These are phyloP conservation scores for Talaromyces trachyspermus DNA, from an alignment of 495 filamentous ascomycete species.

Conservation along the genomic window DNA sequence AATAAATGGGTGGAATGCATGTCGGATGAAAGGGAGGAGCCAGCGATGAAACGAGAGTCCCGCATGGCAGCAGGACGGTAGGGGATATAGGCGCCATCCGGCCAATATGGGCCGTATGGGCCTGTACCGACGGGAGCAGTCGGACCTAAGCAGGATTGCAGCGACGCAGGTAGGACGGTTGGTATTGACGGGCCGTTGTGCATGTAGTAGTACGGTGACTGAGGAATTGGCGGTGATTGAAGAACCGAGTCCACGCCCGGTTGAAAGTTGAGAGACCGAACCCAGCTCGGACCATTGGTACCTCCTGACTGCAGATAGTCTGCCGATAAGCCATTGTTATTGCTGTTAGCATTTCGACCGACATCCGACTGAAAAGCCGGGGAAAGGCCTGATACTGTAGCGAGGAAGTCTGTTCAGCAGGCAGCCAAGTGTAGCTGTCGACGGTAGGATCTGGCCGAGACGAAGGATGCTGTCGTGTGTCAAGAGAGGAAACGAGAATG, in stretches of 20 bases:
- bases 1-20: conserved; percentile 18
- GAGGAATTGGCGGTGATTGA: conserved; percentile 35
- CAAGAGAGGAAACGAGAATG: conserved; percentile 66
- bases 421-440: conserved; percentile 21
- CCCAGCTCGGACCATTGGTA: conserved; percentile 25
- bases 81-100: conserved; percentile 68
- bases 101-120: conserved; percentile 71
- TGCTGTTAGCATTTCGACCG: conserved; percentile 12
- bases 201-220: conserved; percentile 31
- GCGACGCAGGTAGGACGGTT: conserved; percentile 61
- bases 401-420: conserved; percentile 20
- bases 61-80: conserved; percentile 61
- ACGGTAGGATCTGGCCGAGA: conserved; percentile 21
- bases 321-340: conserved; percentile 18
- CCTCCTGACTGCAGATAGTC: conserved; percentile 5
- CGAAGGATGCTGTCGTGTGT: conserved; percentile 27
- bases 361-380: conserved; percentile 35
- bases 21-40: conserved; percentile 14
- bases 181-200: conserved; percentile 51
- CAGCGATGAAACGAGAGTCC: conserved; percentile 45
- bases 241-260: conserved; percentile 45
- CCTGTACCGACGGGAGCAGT: conserved; percentile 67
- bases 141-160: conserved; percentile 62
- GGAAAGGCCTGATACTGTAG: conserved; percentile 35
- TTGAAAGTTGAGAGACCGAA: conserved; percentile 31